Evolutionary conservation across 2,329 filamentous ascomycete genomes (phyloP).

Genomic region (Bipolaris bicolor): DNA sequence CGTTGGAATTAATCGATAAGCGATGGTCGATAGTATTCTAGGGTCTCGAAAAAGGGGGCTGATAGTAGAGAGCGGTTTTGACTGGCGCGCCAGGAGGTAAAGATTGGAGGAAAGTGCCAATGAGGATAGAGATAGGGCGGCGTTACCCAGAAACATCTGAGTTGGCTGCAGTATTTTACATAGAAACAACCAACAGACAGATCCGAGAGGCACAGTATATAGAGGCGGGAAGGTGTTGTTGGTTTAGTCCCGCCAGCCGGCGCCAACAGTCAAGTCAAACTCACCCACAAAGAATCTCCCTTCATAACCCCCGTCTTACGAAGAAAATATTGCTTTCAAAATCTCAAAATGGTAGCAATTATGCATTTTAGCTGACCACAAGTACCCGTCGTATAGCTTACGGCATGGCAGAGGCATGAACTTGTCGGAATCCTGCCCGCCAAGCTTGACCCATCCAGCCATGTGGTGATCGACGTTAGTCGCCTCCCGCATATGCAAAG

Average conservation of each 20-base stretch:
- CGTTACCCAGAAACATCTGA: slow-evolving; percentile 7
- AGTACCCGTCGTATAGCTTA: background rate
- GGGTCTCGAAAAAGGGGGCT: background rate
- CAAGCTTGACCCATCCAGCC: slow-evolving; percentile 8
- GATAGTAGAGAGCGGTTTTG: background rate
- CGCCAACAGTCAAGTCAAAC: background rate
- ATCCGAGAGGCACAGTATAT: slow-evolving; percentile 21
- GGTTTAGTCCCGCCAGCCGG: slow-evolving; percentile 15
- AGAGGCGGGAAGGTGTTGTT: slow-evolving; percentile 18
- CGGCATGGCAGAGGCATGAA: slow-evolving; percentile 5
- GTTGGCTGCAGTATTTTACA: slow-evolving; percentile 11
- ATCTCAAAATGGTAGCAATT: slow-evolving; percentile 1
- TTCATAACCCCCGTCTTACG: slow-evolving; percentile 6
- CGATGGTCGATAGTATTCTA: background rate
- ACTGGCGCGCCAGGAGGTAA: slow-evolving; percentile 1
- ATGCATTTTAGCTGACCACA: slow-evolving; percentile 2
- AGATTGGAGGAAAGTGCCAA: background rate
- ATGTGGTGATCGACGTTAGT: slow-evolving; percentile 16
- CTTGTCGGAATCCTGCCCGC: slow-evolving; percentile 2
- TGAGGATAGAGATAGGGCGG: slow-evolving; percentile 11
- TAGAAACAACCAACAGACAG: slow-evolving; percentile 16
- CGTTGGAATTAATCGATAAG: slow-evolving; percentile 3
- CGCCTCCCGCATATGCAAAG: slow-evolving; percentile 5
- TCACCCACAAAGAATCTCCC: slow-evolving; percentile 13
- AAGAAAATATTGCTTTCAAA: slow-evolving; percentile 13